phyloP scores from a whole-genome alignment of 2,329 filamentous ascomycete genomes.

The Trichocomaceae sp. region DNA sequence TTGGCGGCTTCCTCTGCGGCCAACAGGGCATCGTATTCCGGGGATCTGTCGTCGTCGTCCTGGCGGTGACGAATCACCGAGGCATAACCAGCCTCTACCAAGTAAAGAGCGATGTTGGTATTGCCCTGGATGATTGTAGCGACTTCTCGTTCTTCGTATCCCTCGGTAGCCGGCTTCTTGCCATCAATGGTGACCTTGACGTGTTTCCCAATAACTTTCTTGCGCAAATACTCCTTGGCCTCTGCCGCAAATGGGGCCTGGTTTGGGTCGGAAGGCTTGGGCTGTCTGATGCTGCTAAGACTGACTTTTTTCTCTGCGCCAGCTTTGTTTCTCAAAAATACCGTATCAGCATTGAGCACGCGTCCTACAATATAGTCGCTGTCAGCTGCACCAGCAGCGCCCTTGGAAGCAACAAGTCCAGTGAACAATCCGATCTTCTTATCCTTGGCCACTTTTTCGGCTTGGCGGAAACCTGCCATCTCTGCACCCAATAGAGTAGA shows the following conservation, averaged over 20 bases:
- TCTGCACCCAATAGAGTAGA: conserved; percentile 82
- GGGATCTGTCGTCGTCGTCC: conserved; percentile 87
- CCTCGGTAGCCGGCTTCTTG: conserved; percentile 79
- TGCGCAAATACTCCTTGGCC: conserved; percentile 91
- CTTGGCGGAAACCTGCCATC: conserved; percentile 77
- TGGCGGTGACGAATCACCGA: conserved; percentile 92
- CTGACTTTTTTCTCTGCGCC: conserved; percentile 84
- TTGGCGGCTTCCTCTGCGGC: conserved; percentile 56
- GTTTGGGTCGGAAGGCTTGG: conserved; percentile 78
- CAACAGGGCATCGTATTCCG: conserved; percentile 70
- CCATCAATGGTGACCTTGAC: conserved; percentile 85
- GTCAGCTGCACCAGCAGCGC: conserved; percentile 52
- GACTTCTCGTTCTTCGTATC: conserved; percentile 91
- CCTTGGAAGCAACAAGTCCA: conserved; percentile 64
- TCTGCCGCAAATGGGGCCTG: conserved; percentile 86
- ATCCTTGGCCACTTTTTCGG: conserved; percentile 78
- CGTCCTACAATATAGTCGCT: conserved; percentile 78
- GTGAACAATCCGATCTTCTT: conserved; percentile 74
- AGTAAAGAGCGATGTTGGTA: conserved; percentile 75
- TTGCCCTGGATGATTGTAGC: conserved; percentile 76
- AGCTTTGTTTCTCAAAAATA: conserved; percentile 77
- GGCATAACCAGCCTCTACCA: conserved; percentile 90
- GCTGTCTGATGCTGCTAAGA: conserved; percentile 86
- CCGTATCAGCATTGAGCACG: conserved; percentile 80
- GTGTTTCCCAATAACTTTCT: conserved; percentile 92